These are phyloP conservation scores for Pythium sp. DNA, from an alignment of 352 stramenopile species.

Conservation along the genomic window DNA sequence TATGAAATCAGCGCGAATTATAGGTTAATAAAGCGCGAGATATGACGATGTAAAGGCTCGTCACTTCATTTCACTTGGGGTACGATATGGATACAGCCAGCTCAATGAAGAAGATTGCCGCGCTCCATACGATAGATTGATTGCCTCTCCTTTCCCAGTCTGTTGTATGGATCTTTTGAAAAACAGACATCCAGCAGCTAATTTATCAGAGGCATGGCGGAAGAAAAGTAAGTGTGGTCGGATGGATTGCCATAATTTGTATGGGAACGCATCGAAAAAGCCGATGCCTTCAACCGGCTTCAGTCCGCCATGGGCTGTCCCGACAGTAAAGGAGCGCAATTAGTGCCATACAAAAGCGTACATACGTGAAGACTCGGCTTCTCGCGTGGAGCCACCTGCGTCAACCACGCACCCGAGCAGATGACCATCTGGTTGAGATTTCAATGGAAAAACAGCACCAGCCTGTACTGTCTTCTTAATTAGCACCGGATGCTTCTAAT, in stretches of 20 bases:
- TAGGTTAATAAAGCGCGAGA: neutral
- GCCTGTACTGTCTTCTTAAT: too few species aligned
- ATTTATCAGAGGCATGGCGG: neutral
- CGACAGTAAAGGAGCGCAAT: neutral
- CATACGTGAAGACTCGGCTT: neutral
- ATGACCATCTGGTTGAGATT: neutral
- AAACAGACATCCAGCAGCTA: too few species aligned
- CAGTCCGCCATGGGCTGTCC: neutral
- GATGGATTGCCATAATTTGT: neutral
- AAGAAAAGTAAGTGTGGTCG: neutral
- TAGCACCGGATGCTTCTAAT: neutral
- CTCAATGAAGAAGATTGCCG: neutral
- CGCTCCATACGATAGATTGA: neutral
- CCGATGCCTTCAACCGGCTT: neutral
- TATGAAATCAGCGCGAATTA: neutral
- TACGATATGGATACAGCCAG: slow-evolving; percentile 4
- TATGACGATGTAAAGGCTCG: slow-evolving; percentile 2
- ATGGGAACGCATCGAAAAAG: neutral
- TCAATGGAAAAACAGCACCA: neutral
- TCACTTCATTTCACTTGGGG: neutral
- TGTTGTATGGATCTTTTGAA: neutral
- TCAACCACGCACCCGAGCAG: neutral
- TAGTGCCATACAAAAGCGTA: neutral
- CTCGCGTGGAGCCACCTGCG: neutral
- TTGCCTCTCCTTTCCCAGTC: neutral